phyloP scores from a whole-genome alignment of 441 rosid genomes.

The Brassica balearica region DNA sequence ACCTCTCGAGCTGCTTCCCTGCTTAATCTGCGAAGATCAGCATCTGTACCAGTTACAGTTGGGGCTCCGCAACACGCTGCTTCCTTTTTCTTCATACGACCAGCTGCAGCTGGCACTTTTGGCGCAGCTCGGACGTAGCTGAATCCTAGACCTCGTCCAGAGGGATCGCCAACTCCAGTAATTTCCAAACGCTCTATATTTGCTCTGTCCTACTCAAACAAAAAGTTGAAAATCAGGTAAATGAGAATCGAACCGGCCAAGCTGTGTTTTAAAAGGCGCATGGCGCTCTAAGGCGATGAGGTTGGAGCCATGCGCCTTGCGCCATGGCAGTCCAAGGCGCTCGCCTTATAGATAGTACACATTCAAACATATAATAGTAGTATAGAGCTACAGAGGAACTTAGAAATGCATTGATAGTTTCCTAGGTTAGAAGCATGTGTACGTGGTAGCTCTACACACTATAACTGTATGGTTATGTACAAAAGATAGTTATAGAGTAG shows the following conservation, averaged over 20 bases:
- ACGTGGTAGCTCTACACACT: too few relatives aligned
- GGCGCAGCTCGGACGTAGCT: constrained; percentile 93
- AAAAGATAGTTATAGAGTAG: too few relatives aligned
- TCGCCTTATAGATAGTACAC: too few relatives aligned
- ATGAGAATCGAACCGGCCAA: constrained; percentile 9
- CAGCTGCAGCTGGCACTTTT: constrained; percentile 85
- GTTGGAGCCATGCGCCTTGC: too few relatives aligned
- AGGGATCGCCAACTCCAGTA: constrained; percentile 99
- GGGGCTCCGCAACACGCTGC: constrained; percentile 86
- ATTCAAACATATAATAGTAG: too few relatives aligned
- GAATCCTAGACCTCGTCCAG: constrained; percentile 97
- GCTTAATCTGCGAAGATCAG: constrained; percentile 97
- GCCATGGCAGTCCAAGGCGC: too few relatives aligned
- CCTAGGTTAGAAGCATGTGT: too few relatives aligned
- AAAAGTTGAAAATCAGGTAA: constrained; percentile 25
- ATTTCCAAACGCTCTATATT: constrained; percentile 98
- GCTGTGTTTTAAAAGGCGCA: too few relatives aligned
- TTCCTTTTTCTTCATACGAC: constrained; percentile 80
- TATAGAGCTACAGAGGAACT: too few relatives aligned
- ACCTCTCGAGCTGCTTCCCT: constrained; percentile 99
- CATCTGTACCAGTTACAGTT: constrained; percentile 97
- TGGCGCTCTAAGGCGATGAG: too few relatives aligned
- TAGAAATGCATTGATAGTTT: too few relatives aligned
- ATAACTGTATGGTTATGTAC: too few relatives aligned
- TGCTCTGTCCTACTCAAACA: constrained; percentile 78